phyloP scores from a whole-genome alignment of 768 basidiomycete species.

The Boletus coccyginus region DNA sequence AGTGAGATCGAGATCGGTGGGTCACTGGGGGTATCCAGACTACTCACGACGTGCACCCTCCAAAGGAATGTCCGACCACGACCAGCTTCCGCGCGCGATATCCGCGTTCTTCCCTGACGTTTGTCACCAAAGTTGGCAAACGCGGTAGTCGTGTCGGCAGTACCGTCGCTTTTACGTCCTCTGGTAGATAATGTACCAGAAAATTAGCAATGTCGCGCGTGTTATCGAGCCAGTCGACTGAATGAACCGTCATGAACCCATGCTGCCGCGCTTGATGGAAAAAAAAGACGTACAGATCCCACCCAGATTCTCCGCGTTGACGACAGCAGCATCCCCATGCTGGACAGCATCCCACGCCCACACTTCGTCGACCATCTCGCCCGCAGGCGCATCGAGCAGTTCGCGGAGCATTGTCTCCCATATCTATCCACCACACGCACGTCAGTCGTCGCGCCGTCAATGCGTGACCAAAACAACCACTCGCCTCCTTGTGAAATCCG shows the following conservation, averaged over 20 bases:
- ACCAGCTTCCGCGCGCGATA: constrained; percentile 56
- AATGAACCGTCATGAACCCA: background rate
- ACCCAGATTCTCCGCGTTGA: constrained; percentile 60
- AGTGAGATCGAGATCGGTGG: background rate
- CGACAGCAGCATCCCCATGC: constrained; percentile 78
- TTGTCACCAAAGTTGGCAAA: constrained; percentile 42
- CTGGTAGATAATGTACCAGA: constrained; percentile 63
- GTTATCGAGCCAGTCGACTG: constrained; percentile 80
- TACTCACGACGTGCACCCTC: constrained; percentile 73
- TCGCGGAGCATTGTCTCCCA: constrained; percentile 69
- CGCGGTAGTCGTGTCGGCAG: constrained; percentile 56
- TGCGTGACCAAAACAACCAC: constrained; percentile 12
- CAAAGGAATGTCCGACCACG: constrained; percentile 80
- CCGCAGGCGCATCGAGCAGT: constrained; percentile 47
- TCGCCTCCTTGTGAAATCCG: constrained; percentile 84
- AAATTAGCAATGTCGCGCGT: constrained; percentile 78
- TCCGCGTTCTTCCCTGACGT: constrained; percentile 44
- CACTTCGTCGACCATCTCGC: constrained; percentile 56
- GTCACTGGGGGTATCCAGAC: background rate
- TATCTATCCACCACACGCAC: constrained; percentile 43
- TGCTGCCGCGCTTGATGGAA: background rate
- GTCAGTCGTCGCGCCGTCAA: background rate
- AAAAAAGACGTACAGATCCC: constrained; percentile 51
- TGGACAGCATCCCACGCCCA: constrained; percentile 85
- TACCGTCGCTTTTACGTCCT: constrained; percentile 23